These are phyloP conservation scores for Pilaira anomala DNA, from an alignment of 192 early-diverging fungal genomes.

Conservation along the genomic window DNA sequence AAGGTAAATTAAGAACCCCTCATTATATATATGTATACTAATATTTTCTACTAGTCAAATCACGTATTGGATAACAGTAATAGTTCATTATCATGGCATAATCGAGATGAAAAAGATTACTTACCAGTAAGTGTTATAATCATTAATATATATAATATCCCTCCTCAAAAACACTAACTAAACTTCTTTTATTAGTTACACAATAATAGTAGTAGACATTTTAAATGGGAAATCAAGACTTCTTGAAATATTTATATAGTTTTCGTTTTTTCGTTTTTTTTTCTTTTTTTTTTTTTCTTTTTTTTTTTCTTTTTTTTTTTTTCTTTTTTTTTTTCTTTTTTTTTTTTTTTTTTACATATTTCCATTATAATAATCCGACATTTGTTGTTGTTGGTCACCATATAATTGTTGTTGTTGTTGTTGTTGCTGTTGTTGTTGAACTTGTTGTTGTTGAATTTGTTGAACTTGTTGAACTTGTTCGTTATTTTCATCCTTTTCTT, in stretches of 20 bases:
- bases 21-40: too few species aligned
- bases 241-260: too few species aligned
- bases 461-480: constrained; percentile 17
- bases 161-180: not conserved
- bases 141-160: not conserved
- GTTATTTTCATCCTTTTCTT: constrained; percentile 50
- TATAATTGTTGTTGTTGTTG: constrained; percentile 2
- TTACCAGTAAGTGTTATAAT: constrained; percentile 2
- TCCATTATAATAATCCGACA: constrained; percentile 7
- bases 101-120: not conserved
- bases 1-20: not conserved
- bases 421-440: not conserved
- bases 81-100: not conserved
- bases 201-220: not conserved
- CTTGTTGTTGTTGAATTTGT: not conserved
- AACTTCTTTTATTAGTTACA: not conserved
- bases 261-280: too few species aligned
- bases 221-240: not conserved
- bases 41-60: not conserved
- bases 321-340: not conserved
- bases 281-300: not conserved
- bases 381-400: not conserved
- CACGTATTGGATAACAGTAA: not conserved
- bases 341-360: constrained; percentile 3
- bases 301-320: not conserved